These are phyloP conservation scores for Erodium moschatum DNA, from an alignment of 441 rosid genomes.

Conservation along the genomic window DNA sequence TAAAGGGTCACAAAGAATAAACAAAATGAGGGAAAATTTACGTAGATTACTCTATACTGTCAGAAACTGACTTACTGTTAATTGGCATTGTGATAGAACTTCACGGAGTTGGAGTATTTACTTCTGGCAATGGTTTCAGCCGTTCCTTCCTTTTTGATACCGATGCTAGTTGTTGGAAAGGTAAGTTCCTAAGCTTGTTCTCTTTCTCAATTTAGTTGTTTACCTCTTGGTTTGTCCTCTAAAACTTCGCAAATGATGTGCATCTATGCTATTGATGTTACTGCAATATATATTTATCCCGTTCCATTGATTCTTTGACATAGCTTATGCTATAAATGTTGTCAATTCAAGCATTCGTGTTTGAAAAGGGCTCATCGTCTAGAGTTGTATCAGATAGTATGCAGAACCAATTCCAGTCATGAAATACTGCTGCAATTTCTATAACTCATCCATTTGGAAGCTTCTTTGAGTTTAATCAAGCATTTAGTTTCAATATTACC, in stretches of 20 bases:
- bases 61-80: neutral
- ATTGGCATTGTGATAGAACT: constrained; percentile 38
- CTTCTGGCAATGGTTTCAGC: constrained; percentile 71
- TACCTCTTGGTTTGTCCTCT: neutral
- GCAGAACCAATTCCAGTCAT: neutral
- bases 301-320: neutral
- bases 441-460: neutral
- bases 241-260: neutral
- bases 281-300: neutral
- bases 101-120: constrained; percentile 82
- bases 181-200: constrained; percentile 22
- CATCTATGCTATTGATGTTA: neutral
- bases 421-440: neutral
- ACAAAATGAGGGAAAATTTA: too few species aligned
- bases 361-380: too few species aligned
- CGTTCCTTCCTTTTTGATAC: constrained; percentile 68
- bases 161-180: constrained; percentile 60
- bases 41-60: neutral
- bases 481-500: neutral
- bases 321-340: neutral
- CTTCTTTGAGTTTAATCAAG: neutral
- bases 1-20: too few species aligned
- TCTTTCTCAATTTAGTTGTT: neutral
- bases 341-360: too few species aligned
- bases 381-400: too few species aligned